These are phyloP conservation scores for Haplographium delicatum DNA, from an alignment of 495 filamentous ascomycete species.

Conservation along the genomic window DNA sequence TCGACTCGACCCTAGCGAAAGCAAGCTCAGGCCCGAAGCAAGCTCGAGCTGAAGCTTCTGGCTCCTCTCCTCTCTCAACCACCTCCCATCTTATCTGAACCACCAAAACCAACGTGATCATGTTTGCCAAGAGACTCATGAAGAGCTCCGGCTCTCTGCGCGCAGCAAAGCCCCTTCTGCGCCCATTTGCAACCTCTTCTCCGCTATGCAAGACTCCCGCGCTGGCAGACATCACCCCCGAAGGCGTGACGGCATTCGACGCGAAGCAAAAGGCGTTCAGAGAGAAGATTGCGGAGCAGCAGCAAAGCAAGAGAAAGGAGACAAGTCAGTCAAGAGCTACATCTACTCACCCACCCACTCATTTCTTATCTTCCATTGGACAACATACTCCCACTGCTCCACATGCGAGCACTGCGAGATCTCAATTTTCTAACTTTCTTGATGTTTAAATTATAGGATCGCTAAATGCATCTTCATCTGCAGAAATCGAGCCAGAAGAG, in stretches of 20 bases:
- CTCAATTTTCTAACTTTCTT: slow-evolving; percentile 28
- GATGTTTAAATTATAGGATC: slow-evolving; percentile 54
- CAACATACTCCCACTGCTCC: slow-evolving; percentile 47
- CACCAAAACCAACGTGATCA: too few species aligned
- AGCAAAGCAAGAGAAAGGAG: slow-evolving; percentile 59
- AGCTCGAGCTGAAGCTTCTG: slow-evolving; percentile 2
- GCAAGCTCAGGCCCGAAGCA: not conserved
- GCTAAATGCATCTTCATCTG: slow-evolving; percentile 47
- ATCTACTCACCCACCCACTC: slow-evolving; percentile 22
- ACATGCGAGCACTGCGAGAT: slow-evolving; percentile 50
- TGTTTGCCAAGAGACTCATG: slow-evolving; percentile 34
- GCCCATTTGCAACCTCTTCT: slow-evolving; percentile 57
- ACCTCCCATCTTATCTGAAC: slow-evolving; percentile 8
- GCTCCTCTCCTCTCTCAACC: slow-evolving; percentile 8
- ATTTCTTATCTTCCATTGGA: slow-evolving; percentile 9
- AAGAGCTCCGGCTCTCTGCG: slow-evolving; percentile 35
- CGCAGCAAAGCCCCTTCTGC: slow-evolving; percentile 35
- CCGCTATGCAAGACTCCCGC: slow-evolving; percentile 50
- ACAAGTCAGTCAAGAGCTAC: slow-evolving; percentile 63
- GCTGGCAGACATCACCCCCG: slow-evolving; percentile 74
- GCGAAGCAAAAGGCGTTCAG: slow-evolving; percentile 80
- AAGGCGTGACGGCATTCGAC: slow-evolving; percentile 68
- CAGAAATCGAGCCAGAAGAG: slow-evolving; percentile 38
- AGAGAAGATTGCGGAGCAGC: slow-evolving; percentile 65
- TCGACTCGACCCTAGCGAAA: too few species aligned